phyloP scores from a whole-genome alignment of 345 rosid genomes.

The Ailanthus altissimus region DNA sequence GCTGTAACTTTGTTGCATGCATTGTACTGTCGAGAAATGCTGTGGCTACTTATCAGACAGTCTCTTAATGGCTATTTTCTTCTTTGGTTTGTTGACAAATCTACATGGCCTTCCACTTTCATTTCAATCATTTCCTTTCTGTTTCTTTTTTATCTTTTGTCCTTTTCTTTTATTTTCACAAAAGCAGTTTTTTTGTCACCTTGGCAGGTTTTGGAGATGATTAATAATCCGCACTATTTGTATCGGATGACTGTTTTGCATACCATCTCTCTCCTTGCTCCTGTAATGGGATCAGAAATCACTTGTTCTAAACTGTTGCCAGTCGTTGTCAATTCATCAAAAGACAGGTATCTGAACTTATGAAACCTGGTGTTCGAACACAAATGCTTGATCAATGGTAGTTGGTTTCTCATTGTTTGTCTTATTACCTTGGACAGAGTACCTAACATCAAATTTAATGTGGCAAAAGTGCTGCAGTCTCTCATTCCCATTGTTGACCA shows the following conservation, averaged over 20 bases:
- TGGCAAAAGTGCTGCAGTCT: conserved; percentile 91
- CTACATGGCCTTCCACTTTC: not conserved
- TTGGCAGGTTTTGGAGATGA: conserved; percentile 78
- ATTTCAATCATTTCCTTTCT: not conserved
- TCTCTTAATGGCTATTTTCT: conserved; percentile 4
- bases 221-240: conserved; percentile 72
- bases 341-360: conserved; percentile 62
- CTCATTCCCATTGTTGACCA: conserved; percentile 82
- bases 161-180: not conserved
- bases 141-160: not conserved
- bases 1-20: not conserved
- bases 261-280: conserved; percentile 79
- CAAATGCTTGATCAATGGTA: not conserved
- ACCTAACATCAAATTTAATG: conserved; percentile 94
- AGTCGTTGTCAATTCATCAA: conserved; percentile 65
- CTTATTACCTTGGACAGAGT: conserved; percentile 53
- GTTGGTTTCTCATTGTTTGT: conserved; percentile 22
- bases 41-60: not conserved
- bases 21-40: not conserved
- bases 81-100: not conserved
- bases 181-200: conserved; percentile 14
- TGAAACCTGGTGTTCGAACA: not conserved
- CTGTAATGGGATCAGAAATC: conserved; percentile 88
- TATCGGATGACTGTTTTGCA: conserved; percentile 87
- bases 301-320: conserved; percentile 85